A percentile compares a stretch with the other conserved stretches of the same genome.
Evolutionary conservation across 495 filamentous ascomycete genomes (phyloP).

Genomic region (Trichoderma erinaceum): DNA sequence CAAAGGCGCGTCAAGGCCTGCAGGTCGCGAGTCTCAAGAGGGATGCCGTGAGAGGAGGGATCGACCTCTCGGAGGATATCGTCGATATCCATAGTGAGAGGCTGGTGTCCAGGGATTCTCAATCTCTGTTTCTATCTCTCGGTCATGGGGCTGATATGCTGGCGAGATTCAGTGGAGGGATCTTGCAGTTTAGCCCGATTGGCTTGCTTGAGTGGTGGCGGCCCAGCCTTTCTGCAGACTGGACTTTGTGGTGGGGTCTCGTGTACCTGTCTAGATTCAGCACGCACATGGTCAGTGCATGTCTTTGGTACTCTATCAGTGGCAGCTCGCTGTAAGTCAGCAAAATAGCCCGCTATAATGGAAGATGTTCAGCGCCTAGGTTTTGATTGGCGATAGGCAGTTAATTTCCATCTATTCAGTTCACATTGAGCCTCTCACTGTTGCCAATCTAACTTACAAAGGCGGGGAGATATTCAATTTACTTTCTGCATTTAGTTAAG

Average conservation of each 20-base stretch:
- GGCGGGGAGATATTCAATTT: too few species aligned
- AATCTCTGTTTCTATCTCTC: not conserved
- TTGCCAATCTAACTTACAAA: too few species aligned
- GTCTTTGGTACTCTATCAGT: too few species aligned
- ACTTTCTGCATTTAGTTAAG: too few species aligned
- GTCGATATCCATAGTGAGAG: conserved; percentile 68
- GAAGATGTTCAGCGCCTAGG: not conserved
- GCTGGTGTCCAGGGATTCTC: not conserved
- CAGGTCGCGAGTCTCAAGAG: conserved; percentile 66
- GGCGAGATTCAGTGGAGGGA: not conserved
- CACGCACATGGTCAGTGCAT: not conserved
- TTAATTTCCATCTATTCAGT: too few species aligned
- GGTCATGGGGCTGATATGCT: not conserved
- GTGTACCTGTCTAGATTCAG: not conserved
- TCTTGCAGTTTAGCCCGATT: not conserved
- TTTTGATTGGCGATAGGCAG: too few species aligned
- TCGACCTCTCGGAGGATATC: conserved; percentile 83
- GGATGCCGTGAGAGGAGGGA: conserved; percentile 46
- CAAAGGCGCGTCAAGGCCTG: conserved; percentile 86
- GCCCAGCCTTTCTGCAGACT: too few species aligned
- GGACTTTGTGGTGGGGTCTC: too few species aligned
- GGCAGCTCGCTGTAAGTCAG: not conserved
- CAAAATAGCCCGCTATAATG: not conserved
- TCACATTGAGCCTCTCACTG: too few species aligned
- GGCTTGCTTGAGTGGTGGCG: too few species aligned